Base-by-base conservation (phyloP, 371 early-diverging fungal genomes). In the Mucor velutinosus region DNA sequence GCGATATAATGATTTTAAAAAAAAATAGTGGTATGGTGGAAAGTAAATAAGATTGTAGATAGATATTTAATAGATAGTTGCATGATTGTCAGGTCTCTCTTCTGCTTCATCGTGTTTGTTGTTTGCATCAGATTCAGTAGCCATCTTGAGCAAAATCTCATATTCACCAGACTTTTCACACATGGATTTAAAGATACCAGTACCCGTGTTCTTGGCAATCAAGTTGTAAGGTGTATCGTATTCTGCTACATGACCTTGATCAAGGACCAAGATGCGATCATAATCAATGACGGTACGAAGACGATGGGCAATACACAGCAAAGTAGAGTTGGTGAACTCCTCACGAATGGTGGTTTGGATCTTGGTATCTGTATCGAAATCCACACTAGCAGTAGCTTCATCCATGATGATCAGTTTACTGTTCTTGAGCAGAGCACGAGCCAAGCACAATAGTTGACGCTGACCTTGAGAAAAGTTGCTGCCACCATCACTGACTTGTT, bases 281-380 rank as follows among this genome's bases (percentile, higher is more conserved):
- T 93, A 97, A 74, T 97, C 95, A 71, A 95, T 92, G 21, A 97
- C 86, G 0, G 95, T 95, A 71, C 90, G 85, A 71, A 94, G 82
- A 7, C 93, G 88, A 66, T 94, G 93, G 4, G 94, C 94, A 76
- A 94, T 91, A 61, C 89, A 87, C 37, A 94, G 66, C 47, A 92
- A 70, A 0, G 94, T 89, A 8, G 89, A 85, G 58, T 87, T 69
- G 19, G 66, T 65, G 71, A 91, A 91, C 64, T 91, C 91, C 27
- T 78, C 65, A 23, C 94, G 87, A 64, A 97, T 95, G 1, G 94
- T 94, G 32, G 82, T 71, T 66, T 94, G 94, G 67, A 95, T 93
- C 74, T 86, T 77, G 57, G 87, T 81, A 62, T 94, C 94, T 5
- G 93, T 89, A n/a, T 86, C 86, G 67, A 87, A 79, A 71, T 96